These are phyloP conservation scores for Hirsutella thompsonii DNA, from an alignment of 2,329 filamentous ascomycete species.

Conservation along the genomic window DNA sequence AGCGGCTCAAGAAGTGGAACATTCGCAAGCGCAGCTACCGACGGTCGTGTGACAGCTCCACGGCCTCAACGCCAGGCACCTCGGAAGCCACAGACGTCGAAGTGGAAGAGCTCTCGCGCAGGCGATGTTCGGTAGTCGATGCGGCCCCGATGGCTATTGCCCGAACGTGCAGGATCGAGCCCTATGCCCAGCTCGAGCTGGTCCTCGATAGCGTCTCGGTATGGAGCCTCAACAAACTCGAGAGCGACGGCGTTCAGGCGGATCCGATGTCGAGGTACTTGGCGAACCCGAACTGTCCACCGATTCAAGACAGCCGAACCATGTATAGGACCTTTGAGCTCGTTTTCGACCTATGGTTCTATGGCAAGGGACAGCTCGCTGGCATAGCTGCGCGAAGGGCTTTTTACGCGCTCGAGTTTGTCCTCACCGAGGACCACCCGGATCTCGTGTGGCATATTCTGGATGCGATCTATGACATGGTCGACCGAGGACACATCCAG, in stretches of 20 bases:
- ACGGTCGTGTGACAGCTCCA: slow-evolving; percentile 7
- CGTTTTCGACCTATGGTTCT: slow-evolving; percentile 22
- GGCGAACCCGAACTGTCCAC: slow-evolving; percentile 19
- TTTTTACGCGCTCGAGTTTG: slow-evolving; percentile 22
- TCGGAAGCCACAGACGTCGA: neutral
- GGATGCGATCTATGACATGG: slow-evolving; percentile 25
- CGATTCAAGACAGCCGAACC: slow-evolving; percentile 24
- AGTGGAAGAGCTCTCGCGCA: slow-evolving; percentile 1
- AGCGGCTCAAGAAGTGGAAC: slow-evolving; percentile 24
- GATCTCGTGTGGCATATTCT: slow-evolving; percentile 24
- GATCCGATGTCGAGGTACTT: slow-evolving; percentile 24
- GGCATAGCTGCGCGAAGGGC: slow-evolving; percentile 22
- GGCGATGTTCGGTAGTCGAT: neutral
- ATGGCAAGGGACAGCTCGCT: slow-evolving; percentile 21
- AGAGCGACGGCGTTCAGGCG: slow-evolving; percentile 11
- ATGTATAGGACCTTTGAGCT: slow-evolving; percentile 26
- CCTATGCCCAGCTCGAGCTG: slow-evolving; percentile 16
- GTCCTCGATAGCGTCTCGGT: slow-evolving; percentile 19
- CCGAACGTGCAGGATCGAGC: slow-evolving; percentile 11
- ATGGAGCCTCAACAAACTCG: slow-evolving; percentile 22
- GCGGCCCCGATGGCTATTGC: slow-evolving; percentile 9
- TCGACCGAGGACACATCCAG: slow-evolving; percentile 19
- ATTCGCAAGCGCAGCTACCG: slow-evolving; percentile 22
- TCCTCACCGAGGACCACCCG: slow-evolving; percentile 22
- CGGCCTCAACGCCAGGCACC: slow-evolving; percentile 2